Base-by-base conservation (phyloP, 139 green algal genomes). In the Chlorella sp. region DNA sequence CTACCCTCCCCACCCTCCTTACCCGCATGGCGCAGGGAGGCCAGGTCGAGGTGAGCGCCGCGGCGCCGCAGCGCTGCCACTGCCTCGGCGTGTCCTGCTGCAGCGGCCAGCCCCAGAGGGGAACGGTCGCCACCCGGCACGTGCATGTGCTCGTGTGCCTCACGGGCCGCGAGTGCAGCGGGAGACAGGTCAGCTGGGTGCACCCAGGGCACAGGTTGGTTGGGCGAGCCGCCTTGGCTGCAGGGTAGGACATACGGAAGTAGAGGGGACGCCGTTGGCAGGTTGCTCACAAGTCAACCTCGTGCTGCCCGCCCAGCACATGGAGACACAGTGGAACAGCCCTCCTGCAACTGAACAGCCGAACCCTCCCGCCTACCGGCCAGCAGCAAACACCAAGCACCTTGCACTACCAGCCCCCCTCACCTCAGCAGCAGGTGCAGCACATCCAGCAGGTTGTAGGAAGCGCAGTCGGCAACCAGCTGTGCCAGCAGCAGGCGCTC, bases 371-470 rank as follows among this genome's bases (percentile, higher is more conserved):
- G n/a, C n/a, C n/a, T n/a, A n/a, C n/a, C n/a, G 39, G 30, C 68
- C 68, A 36, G n/a, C 6, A 3, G 3, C 6, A 36, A 23, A 51
- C 28, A n/a, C 26, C 13, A 68, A 13, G 23, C n/a, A 20, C 16
- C 1, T 18, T n/a, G 4, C 9, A 9, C 69, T 36, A 1, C 34
- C 68, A 47, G 26, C 63, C 28, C 25, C 12, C 28, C 76, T 39
- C 76, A 82, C 76, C 57, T 38, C 23, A 82, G 76, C 76, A 82
- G 76, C 76, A 82, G 36, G 34, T 47, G 36, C 38, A 82, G 76
- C 26, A 82, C 57, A 21, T 82, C 76, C 1, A 23, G 16, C 36
- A 71, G 36, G 25, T 56, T 39, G 60, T 82, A 38, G 36, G 36
- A 5, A 0, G 57, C 56, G 17, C 60, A 63, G 28, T 82, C 76